Percentiles rank a stretch among this genome's conserved stretches.
Evolutionary conservation across 108 stramenopile species (phyloP).

Genomic region (Cyclotella baltica): DNA sequence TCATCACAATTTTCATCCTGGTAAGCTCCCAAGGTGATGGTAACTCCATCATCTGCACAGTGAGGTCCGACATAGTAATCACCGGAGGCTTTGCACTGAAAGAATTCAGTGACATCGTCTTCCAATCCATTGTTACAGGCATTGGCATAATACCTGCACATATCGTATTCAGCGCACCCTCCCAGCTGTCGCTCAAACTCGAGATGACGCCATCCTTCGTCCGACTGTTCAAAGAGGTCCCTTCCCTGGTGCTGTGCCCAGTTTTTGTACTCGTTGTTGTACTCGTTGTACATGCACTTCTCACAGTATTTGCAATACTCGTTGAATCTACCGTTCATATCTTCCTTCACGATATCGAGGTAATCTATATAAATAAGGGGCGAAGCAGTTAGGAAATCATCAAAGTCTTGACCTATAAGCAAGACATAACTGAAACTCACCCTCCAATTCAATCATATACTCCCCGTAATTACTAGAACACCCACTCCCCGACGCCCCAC

Average conservation of each 20-base stretch:
- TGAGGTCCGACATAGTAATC: constrained; percentile 74
- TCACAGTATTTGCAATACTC: constrained; percentile 69
- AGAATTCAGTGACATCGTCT: constrained; percentile 30
- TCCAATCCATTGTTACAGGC: constrained; percentile 19
- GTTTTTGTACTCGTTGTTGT: constrained; percentile 39
- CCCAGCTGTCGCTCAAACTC: constrained; percentile 37
- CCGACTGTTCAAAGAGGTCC: background rate
- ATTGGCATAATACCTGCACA: constrained; percentile 39
- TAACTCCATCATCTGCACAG: constrained; percentile 69
- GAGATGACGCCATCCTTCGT: constrained; percentile 19
- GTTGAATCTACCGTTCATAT: constrained; percentile 59
- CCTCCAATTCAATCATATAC: constrained; percentile 71
- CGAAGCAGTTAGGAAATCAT: background rate
- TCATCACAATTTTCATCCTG: constrained; percentile 75
- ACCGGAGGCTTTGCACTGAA: constrained; percentile 38
- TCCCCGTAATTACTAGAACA: constrained; percentile 79
- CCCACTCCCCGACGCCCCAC: constrained; percentile 54
- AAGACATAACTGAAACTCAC: background rate
- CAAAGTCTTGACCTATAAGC: background rate
- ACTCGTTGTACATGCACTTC: constrained; percentile 34
- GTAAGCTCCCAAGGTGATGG: constrained; percentile 80
- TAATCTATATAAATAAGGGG: constrained; percentile 50
- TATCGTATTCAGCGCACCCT: constrained; percentile 42
- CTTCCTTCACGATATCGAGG: constrained; percentile 68
- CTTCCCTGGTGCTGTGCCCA: constrained; percentile 34